Evolutionary conservation across 148 eudicot genomes (phyloP), one percentile per base, ranked within the genome.

Genomic region (Rhododendron mucronatum): DNA sequence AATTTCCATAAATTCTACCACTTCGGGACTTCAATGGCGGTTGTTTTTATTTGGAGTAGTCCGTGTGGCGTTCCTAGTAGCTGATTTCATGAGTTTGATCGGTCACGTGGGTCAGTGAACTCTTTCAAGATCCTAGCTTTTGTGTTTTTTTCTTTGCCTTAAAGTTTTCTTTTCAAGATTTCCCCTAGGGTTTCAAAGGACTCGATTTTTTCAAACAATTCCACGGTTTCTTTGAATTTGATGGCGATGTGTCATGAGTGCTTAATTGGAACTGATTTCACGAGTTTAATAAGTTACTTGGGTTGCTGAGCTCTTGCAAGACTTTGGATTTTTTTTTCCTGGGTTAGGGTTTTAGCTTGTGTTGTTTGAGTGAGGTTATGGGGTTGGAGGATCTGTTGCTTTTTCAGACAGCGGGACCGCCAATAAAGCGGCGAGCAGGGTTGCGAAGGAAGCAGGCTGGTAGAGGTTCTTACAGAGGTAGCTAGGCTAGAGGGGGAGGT

Each of bases 381-480:
- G 92, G 94, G 89, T 85, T 81, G 83, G 93, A 85, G 87, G 89
- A 90, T 85, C 86, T 92, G 93, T 89, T 94, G 85, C 88, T 95
- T 59, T 59, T 59, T 69, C 92, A 93, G 71, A 91, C 92, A 1
- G 93, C 91, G 71, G 98, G 93, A 88, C 99, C 99, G 85, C 99
- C 98, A 55, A 93, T 96, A 91, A 93, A 90, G 86, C 92, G 92
- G 88, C 91, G 98, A 87, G 94, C 94, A 53, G 95, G 98, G 90
- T 93, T 96, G 87, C 90, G 96, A 87, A 96, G 96, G 93, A 95
- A 96, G 86, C 99, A 96, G 71, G 99, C 99, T 20, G 98, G 98
- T 28, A 94, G 99, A 93, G 99, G 99, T 84, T 96, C 99, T 88
- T 96, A 96, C 84, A 94, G 99, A 83, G 99, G 94, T 79, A 96